phyloP scores from a whole-genome alignment of 768 basidiomycete genomes.

The Lactarius tabidus region DNA sequence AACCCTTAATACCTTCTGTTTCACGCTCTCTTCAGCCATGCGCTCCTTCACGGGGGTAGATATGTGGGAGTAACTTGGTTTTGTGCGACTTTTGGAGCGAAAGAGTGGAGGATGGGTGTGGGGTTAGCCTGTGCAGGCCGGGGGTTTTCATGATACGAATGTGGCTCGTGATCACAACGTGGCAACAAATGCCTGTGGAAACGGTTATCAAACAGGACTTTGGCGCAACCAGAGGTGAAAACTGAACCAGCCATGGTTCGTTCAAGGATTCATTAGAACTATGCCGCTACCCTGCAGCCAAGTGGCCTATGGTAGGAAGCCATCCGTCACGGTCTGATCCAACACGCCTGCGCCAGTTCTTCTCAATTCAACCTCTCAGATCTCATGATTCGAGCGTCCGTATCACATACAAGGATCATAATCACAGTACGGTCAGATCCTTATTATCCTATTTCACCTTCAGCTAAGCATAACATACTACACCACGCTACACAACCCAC shows the following conservation, averaged over 20 bases:
- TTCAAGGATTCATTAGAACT: not conserved
- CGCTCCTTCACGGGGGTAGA: not conserved
- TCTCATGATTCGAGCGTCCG: not conserved
- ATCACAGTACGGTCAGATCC: too few species aligned
- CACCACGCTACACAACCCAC: too few species aligned
- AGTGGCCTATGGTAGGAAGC: not conserved
- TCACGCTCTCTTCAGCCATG: conserved; percentile 6
- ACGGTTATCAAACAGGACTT: not conserved
- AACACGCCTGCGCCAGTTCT: not conserved
- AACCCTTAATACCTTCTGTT: conserved; percentile 3
- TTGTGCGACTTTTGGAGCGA: not conserved
- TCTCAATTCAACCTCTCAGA: not conserved
- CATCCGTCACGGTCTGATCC: too few species aligned
- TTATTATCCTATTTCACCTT: too few species aligned
- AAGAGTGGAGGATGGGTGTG: not conserved
- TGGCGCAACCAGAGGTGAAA: not conserved
- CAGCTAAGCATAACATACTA: too few species aligned
- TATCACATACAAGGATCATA: not conserved
- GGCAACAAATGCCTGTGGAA: not conserved
- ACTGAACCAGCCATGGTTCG: not conserved
- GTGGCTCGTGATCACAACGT: not conserved
- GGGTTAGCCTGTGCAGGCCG: not conserved
- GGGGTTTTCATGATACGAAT: not conserved
- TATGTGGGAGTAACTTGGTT: not conserved
- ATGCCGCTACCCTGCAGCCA: too few species aligned